phyloP scores from a whole-genome alignment of 2,329 filamentous ascomycete genomes.

The Aureobasidium pullulans region DNA sequence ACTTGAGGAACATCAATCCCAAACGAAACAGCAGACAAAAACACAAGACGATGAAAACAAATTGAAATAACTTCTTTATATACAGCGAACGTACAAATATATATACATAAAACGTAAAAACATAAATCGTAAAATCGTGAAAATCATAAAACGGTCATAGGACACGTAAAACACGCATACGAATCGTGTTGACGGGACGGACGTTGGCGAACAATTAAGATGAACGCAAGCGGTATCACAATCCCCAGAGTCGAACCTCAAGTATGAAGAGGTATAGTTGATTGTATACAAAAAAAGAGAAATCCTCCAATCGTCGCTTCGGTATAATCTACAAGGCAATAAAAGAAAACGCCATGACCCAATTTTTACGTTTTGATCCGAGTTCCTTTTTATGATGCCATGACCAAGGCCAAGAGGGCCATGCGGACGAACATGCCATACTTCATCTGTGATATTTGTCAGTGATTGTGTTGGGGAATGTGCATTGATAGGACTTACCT shows the following conservation, averaged over 20 bases:
- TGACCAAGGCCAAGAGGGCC: constrained; percentile 89
- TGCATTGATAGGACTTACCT: constrained; percentile 57
- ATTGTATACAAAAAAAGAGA: constrained; percentile 4
- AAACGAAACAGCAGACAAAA: neutral
- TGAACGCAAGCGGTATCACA: neutral
- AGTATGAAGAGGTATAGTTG: neutral
- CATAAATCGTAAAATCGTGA: neutral
- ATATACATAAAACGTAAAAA: neutral
- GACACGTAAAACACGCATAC: neutral
- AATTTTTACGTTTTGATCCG: neutral
- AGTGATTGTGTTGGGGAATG: constrained; percentile 26
- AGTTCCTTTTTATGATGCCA: constrained; percentile 47
- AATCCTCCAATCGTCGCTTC: neutral
- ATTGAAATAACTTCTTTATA: constrained; percentile 12
- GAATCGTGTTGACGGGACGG: neutral
- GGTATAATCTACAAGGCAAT: neutral
- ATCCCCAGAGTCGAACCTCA: neutral
- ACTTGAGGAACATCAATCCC: too few relatives aligned
- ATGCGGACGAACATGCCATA: constrained; percentile 97
- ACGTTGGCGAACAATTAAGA: neutral
- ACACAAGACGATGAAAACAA: neutral
- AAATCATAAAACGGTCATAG: too few relatives aligned
- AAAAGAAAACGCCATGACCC: constrained; percentile 1
- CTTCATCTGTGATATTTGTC: constrained; percentile 64
- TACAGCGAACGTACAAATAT: neutral